phyloP scores from a whole-genome alignment of 495 filamentous ascomycete species.

The Parathielavia hyrcaniae region DNA sequence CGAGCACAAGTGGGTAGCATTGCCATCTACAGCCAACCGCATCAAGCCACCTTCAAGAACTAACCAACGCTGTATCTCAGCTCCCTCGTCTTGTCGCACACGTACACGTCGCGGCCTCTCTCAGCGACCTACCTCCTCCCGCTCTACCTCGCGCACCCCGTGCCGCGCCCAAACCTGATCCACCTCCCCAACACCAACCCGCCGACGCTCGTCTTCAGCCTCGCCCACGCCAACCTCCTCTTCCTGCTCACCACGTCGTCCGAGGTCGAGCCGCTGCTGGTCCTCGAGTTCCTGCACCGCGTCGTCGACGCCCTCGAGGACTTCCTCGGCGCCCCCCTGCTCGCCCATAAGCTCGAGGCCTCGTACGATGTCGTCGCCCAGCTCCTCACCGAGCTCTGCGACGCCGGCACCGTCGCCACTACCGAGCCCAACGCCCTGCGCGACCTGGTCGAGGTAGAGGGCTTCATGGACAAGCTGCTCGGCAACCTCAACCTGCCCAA shows the following conservation, averaged over 20 bases:
- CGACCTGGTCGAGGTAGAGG: conserved; percentile 85
- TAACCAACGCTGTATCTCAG: conserved; percentile 7
- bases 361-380: conserved; percentile 95
- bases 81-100: conserved; percentile 49
- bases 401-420: conserved; percentile 81
- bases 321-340: conserved; percentile 82
- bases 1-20: conserved; percentile 67
- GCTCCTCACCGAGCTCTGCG: conserved; percentile 91
- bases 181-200: conserved; percentile 76
- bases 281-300: conserved; percentile 90
- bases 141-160: conserved; percentile 78
- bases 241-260: conserved; percentile 76
- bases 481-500: conserved; percentile 76
- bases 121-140: conserved; percentile 69
- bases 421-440: conserved; percentile 91
- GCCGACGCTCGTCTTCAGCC: conserved; percentile 83
- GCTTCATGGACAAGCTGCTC: conserved; percentile 84
- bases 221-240: conserved; percentile 77
- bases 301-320: conserved; percentile 90
- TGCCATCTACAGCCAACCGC: neutral
- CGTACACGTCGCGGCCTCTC: conserved; percentile 65
- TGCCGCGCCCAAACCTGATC: conserved; percentile 77
- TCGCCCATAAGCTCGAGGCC: conserved; percentile 75
- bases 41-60: neutral
- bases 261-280: conserved; percentile 89